Evolutionary conservation across 495 filamentous ascomycete species (phyloP), one percentile per base, ranked within the genome.

Genomic region (Neurospora intermedia): DNA sequence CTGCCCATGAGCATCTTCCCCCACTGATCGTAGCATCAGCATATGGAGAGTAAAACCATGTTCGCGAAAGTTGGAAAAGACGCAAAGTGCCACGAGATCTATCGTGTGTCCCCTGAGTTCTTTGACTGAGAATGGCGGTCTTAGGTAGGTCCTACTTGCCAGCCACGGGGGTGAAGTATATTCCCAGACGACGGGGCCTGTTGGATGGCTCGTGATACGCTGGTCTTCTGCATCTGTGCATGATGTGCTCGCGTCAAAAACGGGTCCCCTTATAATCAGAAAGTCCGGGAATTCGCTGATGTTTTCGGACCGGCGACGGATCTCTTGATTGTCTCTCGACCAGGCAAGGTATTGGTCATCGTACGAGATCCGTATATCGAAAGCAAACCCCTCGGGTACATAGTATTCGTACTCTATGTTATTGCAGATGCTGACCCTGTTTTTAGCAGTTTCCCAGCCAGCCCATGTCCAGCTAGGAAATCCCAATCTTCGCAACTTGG

Each of bases 381-480:
- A 31, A 1, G 13, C 0, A 31, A 0, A 59, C 3, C 11, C 1
- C 1, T 59, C 48, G 20, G 13, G 23, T 0, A 16, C 6, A 31
- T 23, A 20, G 3, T 7, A 8, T 0, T 39, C 1, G 35, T 38
- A 38, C 4, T 35, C 31, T 2, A 2, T 4, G 31, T 35, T 35
- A 35, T 35, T 35, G n/a, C n/a, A n/a, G n/a, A n/a, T n/a, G n/a
- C n/a, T n/a, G 27, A 38, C 35, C 35, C 35, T 38, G 3, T 38
- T 0, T 7, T 39, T 40, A 40, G 8, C 39, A 40, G 1, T 10
- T 31, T 9, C 11, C 72, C 72, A 73, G 6, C 72, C 69, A n/a
- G 39, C 18, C 72, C 72, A 73, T 0, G 69, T 31, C 72, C 72
- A 73, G 42, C 69, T 73, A 0, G 72, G 72, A n/a, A 73, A 5